Conservation (phyloP, 164 flowering plant species). For the Chimonanthus praecox region DNA sequence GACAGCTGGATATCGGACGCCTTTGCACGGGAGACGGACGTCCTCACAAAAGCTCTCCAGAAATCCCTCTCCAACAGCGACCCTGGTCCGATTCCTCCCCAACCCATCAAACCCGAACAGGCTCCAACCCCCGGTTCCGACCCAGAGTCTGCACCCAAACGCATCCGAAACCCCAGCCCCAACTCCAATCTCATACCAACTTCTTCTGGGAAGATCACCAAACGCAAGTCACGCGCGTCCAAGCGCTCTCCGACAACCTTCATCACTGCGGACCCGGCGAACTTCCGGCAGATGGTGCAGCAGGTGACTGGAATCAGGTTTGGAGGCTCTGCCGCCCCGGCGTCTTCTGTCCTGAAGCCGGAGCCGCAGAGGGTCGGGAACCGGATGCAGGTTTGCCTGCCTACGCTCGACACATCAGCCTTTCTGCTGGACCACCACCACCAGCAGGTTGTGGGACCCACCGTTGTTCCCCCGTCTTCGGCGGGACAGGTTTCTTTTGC, state of each 20-base stretch:
- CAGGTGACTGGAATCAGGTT: constrained; percentile 79
- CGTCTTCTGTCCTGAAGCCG: constrained; percentile 49
- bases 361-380: constrained; percentile 53
- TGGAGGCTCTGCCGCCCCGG: constrained; percentile 21
- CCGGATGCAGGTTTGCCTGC: constrained; percentile 33
- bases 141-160: constrained; percentile 4
- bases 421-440: constrained; percentile 37
- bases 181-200: neutral
- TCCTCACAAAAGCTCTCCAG: constrained; percentile 64
- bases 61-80: constrained; percentile 31
- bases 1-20: constrained; percentile 62
- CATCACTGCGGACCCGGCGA: constrained; percentile 79
- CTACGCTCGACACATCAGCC: constrained; percentile 78
- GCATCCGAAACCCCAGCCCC: constrained; percentile 8
- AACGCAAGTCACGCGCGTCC: constrained; percentile 74
- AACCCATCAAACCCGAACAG: constrained; percentile 8
- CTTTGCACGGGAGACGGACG: constrained; percentile 56
- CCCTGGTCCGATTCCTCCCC: neutral
- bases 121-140: neutral
- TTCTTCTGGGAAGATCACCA: constrained; percentile 40
- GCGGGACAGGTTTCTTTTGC: constrained; percentile 5
- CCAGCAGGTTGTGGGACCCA: constrained; percentile 20
- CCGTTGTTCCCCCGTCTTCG: constrained; percentile 3
- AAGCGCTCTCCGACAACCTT: constrained; percentile 76
- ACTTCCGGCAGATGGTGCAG: constrained; percentile 97